Percentiles rank a stretch among this genome's conserved stretches.
Conservation (phyloP, 257 asterid genomes). For the Voacanga thouarsii region DNA sequence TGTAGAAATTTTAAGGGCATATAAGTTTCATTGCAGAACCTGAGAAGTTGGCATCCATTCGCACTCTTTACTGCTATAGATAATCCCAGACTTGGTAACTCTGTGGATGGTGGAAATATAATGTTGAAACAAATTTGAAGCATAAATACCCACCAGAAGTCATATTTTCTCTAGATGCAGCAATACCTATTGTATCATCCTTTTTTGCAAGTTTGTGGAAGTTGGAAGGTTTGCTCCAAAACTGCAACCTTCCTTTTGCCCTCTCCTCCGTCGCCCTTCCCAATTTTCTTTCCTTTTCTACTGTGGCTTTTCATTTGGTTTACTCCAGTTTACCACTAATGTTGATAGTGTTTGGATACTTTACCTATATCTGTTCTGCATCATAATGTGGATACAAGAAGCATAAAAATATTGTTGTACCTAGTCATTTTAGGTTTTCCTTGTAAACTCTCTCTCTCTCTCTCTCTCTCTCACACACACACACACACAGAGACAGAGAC, state of each 20-base stretch:
- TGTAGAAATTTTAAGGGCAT: neutral
- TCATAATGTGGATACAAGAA: too few species aligned
- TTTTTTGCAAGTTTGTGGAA: neutral
- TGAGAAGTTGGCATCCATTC: neutral
- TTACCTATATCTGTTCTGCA: too few species aligned
- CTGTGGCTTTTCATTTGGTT: too few species aligned
- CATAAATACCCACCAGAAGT: neutral
- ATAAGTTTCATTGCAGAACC: neutral
- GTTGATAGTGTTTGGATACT: too few species aligned
- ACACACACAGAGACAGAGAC: neutral
- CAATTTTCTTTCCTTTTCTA: too few species aligned
- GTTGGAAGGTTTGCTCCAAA: neutral
- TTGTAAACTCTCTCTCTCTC: conserved; percentile 1
- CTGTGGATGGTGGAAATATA: neutral
- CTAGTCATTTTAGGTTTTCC: too few species aligned
- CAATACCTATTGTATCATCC: neutral
- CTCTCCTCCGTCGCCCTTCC: too few species aligned
- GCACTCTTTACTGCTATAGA: neutral
- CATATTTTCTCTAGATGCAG: neutral
- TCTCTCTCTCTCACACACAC: neutral
- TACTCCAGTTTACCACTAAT: too few species aligned
- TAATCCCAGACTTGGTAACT: neutral
- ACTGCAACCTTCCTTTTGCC: neutral
- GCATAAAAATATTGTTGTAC: too few species aligned
- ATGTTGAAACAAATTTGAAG: neutral